Percentiles rank a stretch among this genome's conserved stretches.
These are phyloP conservation scores for Phytophthora syringae DNA, from an alignment of 352 stramenopile species.

Conservation along the genomic window DNA sequence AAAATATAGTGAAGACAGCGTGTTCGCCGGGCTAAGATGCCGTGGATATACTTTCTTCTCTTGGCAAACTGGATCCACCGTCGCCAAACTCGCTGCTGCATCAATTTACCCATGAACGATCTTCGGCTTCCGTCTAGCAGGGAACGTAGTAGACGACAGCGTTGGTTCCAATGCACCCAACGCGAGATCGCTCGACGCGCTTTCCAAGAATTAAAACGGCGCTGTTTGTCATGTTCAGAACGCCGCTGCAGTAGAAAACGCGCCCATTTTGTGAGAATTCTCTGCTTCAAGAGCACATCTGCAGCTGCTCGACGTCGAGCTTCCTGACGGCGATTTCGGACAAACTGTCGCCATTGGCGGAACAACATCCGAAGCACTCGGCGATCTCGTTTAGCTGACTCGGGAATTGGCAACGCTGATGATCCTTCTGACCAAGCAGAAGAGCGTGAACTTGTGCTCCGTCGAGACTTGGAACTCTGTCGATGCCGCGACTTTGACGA, in stretches of 20 bases:
- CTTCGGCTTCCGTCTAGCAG: slow-evolving; percentile 12
- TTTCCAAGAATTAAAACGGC: slow-evolving; percentile 29
- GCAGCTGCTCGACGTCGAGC: slow-evolving; percentile 12
- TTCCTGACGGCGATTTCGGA: slow-evolving; percentile 23
- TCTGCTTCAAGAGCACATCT: slow-evolving; percentile 32
- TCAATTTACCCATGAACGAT: slow-evolving; percentile 37
- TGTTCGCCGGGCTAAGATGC: slow-evolving; percentile 1
- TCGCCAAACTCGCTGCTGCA: slow-evolving; percentile 34
- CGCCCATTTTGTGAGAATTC: slow-evolving; percentile 20
- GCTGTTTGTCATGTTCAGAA: slow-evolving; percentile 22
- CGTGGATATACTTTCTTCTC: slow-evolving; percentile 5
- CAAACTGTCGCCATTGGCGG: slow-evolving; percentile 38
- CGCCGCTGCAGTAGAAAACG: slow-evolving; percentile 10
- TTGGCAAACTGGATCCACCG: slow-evolving; percentile 37
- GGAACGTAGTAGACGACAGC: slow-evolving; percentile 1
- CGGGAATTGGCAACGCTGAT: neutral
- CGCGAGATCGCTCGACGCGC: slow-evolving; percentile 9
- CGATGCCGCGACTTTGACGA: slow-evolving; percentile 4
- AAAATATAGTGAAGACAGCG: neutral
- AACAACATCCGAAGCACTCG: slow-evolving; percentile 30
- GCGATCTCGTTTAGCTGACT: neutral
- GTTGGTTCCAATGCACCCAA: slow-evolving; percentile 7
- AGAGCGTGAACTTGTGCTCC: neutral
- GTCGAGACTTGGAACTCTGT: slow-evolving; percentile 1
- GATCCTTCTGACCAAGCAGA: slow-evolving; percentile 1